Evolutionary conservation across 1,139 yeast species (phyloP).

Genomic region (Torulaspora globosa): DNA sequence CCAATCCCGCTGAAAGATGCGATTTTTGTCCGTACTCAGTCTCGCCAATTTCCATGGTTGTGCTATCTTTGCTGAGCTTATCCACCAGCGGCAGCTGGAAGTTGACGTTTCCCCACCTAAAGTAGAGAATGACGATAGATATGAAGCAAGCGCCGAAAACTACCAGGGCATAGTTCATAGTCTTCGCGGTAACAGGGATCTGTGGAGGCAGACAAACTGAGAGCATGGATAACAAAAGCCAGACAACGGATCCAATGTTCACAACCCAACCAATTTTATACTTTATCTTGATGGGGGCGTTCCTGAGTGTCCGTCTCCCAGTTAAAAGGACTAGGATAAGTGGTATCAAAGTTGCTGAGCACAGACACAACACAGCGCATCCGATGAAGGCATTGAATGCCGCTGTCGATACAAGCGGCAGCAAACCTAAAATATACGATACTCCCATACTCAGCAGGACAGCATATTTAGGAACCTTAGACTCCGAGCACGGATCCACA

Average conservation of each 20-base stretch:
- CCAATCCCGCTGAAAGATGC: neutral
- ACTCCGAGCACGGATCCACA: slow-evolving; percentile 52
- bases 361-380: slow-evolving; percentile 73
- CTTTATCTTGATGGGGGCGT: slow-evolving; percentile 66
- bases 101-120: slow-evolving; percentile 54
- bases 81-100: slow-evolving; percentile 67
- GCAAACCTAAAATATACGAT: slow-evolving; percentile 56
- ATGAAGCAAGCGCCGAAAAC: slow-evolving; percentile 52
- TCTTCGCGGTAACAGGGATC: slow-evolving; percentile 54
- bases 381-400: slow-evolving; percentile 86
- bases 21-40: neutral
- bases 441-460: slow-evolving; percentile 63
- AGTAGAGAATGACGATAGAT: slow-evolving; percentile 50
- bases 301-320: slow-evolving; percentile 58
- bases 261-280: slow-evolving; percentile 60
- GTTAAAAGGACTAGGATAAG: slow-evolving; percentile 59
- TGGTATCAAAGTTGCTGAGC: slow-evolving; percentile 76
- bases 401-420: slow-evolving; percentile 65
- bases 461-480: slow-evolving; percentile 71
- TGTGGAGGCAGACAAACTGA: slow-evolving; percentile 73
- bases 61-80: slow-evolving; percentile 9
- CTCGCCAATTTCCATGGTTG: slow-evolving; percentile 3
- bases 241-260: slow-evolving; percentile 55
- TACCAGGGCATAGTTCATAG: slow-evolving; percentile 72
- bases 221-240: slow-evolving; percentile 58